These are phyloP conservation scores for Bretschneidera sinensis DNA, from an alignment of 345 rosid genomes.

Conservation along the genomic window DNA sequence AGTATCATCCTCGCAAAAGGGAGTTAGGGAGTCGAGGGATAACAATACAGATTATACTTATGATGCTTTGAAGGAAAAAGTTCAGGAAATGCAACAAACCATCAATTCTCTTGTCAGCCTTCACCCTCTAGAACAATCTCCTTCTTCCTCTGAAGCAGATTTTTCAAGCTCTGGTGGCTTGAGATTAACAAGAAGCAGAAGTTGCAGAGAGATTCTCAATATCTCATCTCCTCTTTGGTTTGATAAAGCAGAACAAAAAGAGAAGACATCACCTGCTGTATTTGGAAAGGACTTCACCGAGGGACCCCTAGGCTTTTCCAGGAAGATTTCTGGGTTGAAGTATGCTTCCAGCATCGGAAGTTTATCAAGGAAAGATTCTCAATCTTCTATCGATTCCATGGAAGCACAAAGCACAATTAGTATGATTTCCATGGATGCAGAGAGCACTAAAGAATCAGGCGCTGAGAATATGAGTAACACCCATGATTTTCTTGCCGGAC, in stretches of 20 bases:
- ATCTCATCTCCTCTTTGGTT: slow-evolving; percentile 37
- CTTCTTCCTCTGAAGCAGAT: slow-evolving; percentile 31
- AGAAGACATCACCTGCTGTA: slow-evolving; percentile 16
- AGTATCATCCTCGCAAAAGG: slow-evolving; percentile 15
- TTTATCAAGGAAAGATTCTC: slow-evolving; percentile 28
- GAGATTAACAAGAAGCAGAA: slow-evolving; percentile 44
- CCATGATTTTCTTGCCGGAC: slow-evolving; percentile 24
- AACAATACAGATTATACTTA: slow-evolving; percentile 24
- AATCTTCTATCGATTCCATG: slow-evolving; percentile 23
- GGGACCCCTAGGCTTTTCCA: slow-evolving; percentile 10
- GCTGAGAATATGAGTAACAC: slow-evolving; percentile 20
- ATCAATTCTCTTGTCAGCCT: slow-evolving; percentile 41
- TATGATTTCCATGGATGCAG: slow-evolving; percentile 26
- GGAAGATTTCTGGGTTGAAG: slow-evolving; percentile 23
- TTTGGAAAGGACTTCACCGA: slow-evolving; percentile 13
- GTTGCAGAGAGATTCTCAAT: slow-evolving; percentile 42
- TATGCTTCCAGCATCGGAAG: slow-evolving; percentile 12
- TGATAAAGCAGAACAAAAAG: slow-evolving; percentile 28
- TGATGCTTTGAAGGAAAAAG: slow-evolving; percentile 45
- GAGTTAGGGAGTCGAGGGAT: slow-evolving; percentile 19
- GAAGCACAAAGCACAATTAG: slow-evolving; percentile 20
- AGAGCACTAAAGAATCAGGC: no score
- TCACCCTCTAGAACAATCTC: slow-evolving; percentile 43
- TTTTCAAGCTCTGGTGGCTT: slow-evolving; percentile 21
- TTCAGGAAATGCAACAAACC: slow-evolving; percentile 63